A percentile compares a stretch with the other conserved stretches of the same genome.
Evolutionary conservation across 2,329 filamentous ascomycete species (phyloP).

Genomic region (Chalaropsis ovoidea): DNA sequence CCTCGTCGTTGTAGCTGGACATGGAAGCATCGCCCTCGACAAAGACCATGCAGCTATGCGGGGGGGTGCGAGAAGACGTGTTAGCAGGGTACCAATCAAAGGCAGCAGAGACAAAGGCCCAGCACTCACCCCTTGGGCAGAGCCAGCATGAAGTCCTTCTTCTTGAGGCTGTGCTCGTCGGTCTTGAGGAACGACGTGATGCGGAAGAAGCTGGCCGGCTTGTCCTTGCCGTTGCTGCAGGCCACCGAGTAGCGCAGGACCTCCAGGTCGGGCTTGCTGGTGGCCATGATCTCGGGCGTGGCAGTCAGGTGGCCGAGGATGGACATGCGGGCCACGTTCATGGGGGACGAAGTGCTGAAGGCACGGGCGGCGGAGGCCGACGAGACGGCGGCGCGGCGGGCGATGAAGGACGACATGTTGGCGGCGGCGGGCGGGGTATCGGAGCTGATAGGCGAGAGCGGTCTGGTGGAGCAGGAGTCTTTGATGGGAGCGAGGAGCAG

Average conservation of each 20-base stretch:
- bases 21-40: conserved; percentile 74
- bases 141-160: conserved; percentile 60
- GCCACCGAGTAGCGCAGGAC: conserved; percentile 69
- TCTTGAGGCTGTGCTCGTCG: conserved; percentile 56
- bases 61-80: conserved; percentile 25
- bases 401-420: conserved; percentile 41
- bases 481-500: conserved; percentile 17
- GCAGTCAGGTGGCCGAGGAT: conserved; percentile 77
- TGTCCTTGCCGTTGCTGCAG: conserved; percentile 56
- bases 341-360: conserved; percentile 63
- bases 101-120: neutral
- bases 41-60: conserved; percentile 65
- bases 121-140: conserved; percentile 73
- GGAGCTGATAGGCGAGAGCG: conserved; percentile 1
- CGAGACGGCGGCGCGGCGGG: conserved; percentile 42
- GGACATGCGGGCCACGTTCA: conserved; percentile 66
- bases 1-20: conserved; percentile 50
- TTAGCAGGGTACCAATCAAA: neutral
- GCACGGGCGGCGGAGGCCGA: conserved; percentile 47
- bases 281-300: conserved; percentile 63
- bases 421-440: neutral
- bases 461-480: conserved; percentile 10
- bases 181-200: conserved; percentile 55
- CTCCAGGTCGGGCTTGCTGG: conserved; percentile 56
- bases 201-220: conserved; percentile 75